Base-by-base conservation (phyloP, 768 basidiomycete species). In the Mrakia gelida region DNA sequence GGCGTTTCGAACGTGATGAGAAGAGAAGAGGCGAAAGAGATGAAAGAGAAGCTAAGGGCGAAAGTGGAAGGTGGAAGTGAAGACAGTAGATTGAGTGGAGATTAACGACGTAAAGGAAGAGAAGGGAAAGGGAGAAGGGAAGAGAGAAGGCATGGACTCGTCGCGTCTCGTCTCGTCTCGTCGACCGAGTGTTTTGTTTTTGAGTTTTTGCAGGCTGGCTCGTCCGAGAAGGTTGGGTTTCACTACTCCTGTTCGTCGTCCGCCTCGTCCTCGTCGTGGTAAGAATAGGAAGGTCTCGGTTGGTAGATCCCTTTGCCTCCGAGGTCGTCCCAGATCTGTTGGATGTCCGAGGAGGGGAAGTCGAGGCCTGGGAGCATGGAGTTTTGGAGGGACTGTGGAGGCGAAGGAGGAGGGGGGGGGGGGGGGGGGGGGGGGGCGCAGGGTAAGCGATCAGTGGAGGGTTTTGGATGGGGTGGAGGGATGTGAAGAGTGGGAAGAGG, bases 331-430 rank as follows among this genome's bases (percentile, higher is more conserved):
- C 67, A 70, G 38, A 70, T 38, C 9, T 34, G 8, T 70, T 70
- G 67, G 26, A 70, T 30, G 41, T 70, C 67, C 9, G 34, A 41
- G 16, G 67, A 16, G 0, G 67, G 67, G 38, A 70, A 70, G 67
- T 45, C 16, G 67, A 70, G 67, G 34, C 18, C 16, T 8, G 67
- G 67, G 41, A 70, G 67, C 67, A 70, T 70, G 38, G 67, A 70
- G 67, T 70, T 70, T 70, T 70, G 67, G 41, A 70, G 41, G 18
- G 67, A 70, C 67, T 70, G 67, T 32, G 34, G 41, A 43, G 10
- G 34, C 9, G 23, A 18, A 38, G 8, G 32, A 67, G n/a, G 32
- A 65, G 9, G 2, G 21, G 13, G n/a, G n/a, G n/a, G n/a, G n/a
- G n/a, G n/a, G n/a, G n/a, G n/a, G n/a, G n/a, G n/a, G n/a, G n/a